Percentiles rank a stretch among this genome's conserved stretches.
These are phyloP conservation scores for Botrytis cinerea DNA, from an alignment of 2,329 filamentous ascomycete species.

Conservation along the genomic window DNA sequence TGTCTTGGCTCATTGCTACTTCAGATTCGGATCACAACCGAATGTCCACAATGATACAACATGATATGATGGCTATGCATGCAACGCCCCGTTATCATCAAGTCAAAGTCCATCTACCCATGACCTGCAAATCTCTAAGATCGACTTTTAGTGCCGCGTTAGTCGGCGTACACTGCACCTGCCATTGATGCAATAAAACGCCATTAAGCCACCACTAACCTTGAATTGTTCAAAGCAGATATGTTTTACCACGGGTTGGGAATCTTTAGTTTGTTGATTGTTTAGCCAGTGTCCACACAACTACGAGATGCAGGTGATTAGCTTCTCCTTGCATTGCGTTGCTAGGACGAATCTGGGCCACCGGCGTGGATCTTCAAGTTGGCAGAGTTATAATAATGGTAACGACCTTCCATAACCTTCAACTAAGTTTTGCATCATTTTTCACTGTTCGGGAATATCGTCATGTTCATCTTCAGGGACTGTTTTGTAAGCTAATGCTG, in stretches of 20 bases:
- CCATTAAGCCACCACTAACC: neutral
- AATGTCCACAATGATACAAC: neutral
- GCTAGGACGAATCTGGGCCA: neutral
- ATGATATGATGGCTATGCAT: slow-evolving; percentile 3
- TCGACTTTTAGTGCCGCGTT: neutral
- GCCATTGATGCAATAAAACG: neutral
- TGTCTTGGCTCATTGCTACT: neutral
- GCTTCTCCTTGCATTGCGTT: slow-evolving; percentile 1
- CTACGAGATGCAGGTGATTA: neutral
- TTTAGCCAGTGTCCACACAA: neutral
- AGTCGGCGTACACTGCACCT: neutral
- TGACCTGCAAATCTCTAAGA: neutral
- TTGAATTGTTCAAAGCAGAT: neutral
- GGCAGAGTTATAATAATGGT: neutral
- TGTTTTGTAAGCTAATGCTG: neutral
- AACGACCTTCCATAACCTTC: neutral
- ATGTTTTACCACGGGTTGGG: neutral
- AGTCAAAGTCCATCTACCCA: neutral
- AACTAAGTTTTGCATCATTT: neutral
- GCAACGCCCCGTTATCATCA: slow-evolving; percentile 3
- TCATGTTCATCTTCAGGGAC: neutral
- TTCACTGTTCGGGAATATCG: neutral
- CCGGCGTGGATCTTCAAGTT: neutral
- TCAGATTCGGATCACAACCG: neutral
- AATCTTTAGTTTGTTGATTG: neutral